Evolutionary conservation across 441 rosid genomes (phyloP).

Genomic region (Aleurites moluccanus): DNA sequence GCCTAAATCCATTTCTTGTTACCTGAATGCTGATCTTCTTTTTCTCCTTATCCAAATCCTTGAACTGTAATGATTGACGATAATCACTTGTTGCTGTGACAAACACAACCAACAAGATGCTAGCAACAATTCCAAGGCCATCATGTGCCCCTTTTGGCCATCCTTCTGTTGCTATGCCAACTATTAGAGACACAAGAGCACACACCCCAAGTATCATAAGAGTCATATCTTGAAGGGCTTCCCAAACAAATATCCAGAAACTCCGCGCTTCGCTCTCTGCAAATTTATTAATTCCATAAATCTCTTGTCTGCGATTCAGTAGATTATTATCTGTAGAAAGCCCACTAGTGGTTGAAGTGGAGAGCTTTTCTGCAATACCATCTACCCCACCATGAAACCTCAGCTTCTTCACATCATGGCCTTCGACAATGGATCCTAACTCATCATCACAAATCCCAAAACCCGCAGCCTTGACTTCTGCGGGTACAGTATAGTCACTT

Average conservation of each 20-base stretch:
- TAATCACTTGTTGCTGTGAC: constrained; percentile 47
- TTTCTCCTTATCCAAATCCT: constrained; percentile 37
- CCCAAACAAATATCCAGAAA: constrained; percentile 59
- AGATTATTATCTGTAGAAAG: constrained; percentile 36
- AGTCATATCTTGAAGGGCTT: constrained; percentile 52
- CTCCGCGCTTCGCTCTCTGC: constrained; percentile 56
- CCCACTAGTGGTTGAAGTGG: constrained; percentile 54
- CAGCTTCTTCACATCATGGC: constrained; percentile 72
- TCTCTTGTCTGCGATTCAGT: constrained; percentile 53
- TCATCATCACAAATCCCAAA: constrained; percentile 79
- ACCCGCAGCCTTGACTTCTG: constrained; percentile 75
- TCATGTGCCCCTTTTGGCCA: constrained; percentile 47
- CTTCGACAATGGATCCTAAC: constrained; percentile 76
- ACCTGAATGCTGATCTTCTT: constrained; percentile 43
- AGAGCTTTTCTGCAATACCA: constrained; percentile 69
- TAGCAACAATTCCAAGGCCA: constrained; percentile 51
- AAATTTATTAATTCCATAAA: constrained; percentile 76
- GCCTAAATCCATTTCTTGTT: constrained; percentile 39
- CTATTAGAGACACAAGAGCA: constrained; percentile 44
- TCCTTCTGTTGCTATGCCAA: constrained; percentile 52
- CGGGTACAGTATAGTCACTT: constrained; percentile 70
- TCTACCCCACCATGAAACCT: constrained; percentile 69
- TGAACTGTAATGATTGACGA: constrained; percentile 43
- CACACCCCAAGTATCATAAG: constrained; percentile 43
- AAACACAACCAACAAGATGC: constrained; percentile 41